These are phyloP conservation scores for Asterella californica DNA, from an alignment of 225 moss, liverwort and hornwort genomes.

Conservation along the genomic window DNA sequence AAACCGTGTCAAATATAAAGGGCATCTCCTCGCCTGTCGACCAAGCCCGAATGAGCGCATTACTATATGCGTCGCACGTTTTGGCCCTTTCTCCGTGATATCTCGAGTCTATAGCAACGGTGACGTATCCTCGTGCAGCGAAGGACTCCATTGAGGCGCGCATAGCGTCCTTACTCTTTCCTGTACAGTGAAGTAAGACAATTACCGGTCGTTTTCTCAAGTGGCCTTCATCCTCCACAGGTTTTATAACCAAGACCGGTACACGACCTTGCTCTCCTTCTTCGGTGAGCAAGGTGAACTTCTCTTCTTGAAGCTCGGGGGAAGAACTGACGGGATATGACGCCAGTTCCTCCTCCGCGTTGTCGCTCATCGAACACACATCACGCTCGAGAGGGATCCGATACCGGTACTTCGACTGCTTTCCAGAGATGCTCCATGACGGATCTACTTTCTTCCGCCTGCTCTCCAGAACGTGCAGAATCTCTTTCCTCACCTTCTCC, in stretches of 20 bases:
- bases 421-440: slow-evolving; percentile 1
- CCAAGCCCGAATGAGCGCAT: slow-evolving; percentile 80
- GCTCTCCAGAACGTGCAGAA: slow-evolving; percentile 61
- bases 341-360: slow-evolving; percentile 34
- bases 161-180: slow-evolving; percentile 63
- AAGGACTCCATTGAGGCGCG: slow-evolving; percentile 74
- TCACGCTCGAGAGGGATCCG: not conserved
- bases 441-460: slow-evolving; percentile 32
- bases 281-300: slow-evolving; percentile 58
- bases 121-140: slow-evolving; percentile 69
- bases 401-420: not conserved
- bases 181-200: slow-evolving; percentile 72
- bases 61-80: slow-evolving; percentile 49
- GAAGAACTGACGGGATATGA: slow-evolving; percentile 40
- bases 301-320: slow-evolving; percentile 61
- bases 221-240: not conserved
- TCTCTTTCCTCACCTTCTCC: slow-evolving; percentile 30
- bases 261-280: slow-evolving; percentile 76
- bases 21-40: slow-evolving; percentile 73
- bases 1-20: slow-evolving; percentile 93
- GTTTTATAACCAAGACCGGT: slow-evolving; percentile 67
- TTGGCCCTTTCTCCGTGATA: slow-evolving; percentile 78
- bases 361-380: not conserved
- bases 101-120: slow-evolving; percentile 75
- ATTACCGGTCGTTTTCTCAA: slow-evolving; percentile 52